Evolutionary conservation across 1,139 yeast species (phyloP).

Genomic region (Lipomyces yarrowii): DNA sequence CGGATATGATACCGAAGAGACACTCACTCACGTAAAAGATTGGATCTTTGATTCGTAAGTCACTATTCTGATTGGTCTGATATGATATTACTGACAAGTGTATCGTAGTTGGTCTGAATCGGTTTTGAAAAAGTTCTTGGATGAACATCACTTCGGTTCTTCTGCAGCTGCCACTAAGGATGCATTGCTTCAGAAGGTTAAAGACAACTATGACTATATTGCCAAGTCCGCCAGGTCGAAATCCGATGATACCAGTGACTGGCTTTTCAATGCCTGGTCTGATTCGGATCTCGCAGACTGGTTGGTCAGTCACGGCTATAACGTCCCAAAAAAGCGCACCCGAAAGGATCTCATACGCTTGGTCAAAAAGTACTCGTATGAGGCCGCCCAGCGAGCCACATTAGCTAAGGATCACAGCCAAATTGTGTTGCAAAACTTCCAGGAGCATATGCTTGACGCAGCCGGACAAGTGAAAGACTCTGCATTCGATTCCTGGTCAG

Average conservation of each 20-base stretch:
- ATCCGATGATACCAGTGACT: conserved; percentile 51
- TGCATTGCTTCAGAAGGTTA: conserved; percentile 20
- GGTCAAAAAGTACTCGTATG: conserved; percentile 48
- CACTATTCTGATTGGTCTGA: conserved; percentile 44
- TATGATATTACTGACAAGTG: conserved; percentile 39
- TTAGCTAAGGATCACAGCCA: conserved; percentile 48
- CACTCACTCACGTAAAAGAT: conserved; percentile 31
- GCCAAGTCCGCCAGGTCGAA: conserved; percentile 7
- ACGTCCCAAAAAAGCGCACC: conserved; percentile 36
- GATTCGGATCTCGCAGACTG: conserved; percentile 42
- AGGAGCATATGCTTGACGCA: conserved; percentile 49
- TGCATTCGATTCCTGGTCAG: conserved; percentile 53
- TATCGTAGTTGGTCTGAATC: conserved; percentile 33
- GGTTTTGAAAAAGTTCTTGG: conserved; percentile 42
- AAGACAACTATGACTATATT: conserved; percentile 44
- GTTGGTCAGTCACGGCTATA: conserved; percentile 40
- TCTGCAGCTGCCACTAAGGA: conserved; percentile 45
- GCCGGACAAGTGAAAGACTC: conserved; percentile 49
- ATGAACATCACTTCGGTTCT: conserved; percentile 46
- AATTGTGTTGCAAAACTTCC: conserved; percentile 48
- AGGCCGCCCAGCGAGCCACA: conserved; percentile 51
- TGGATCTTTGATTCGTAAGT: conserved; percentile 57
- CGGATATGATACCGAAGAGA: conserved; percentile 30
- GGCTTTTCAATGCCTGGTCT: conserved; percentile 52
- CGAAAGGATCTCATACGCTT: conserved; percentile 45